These are phyloP conservation scores for Ambrosia hybrid DNA, from an alignment of 140 eudicot species.

Conservation along the genomic window DNA sequence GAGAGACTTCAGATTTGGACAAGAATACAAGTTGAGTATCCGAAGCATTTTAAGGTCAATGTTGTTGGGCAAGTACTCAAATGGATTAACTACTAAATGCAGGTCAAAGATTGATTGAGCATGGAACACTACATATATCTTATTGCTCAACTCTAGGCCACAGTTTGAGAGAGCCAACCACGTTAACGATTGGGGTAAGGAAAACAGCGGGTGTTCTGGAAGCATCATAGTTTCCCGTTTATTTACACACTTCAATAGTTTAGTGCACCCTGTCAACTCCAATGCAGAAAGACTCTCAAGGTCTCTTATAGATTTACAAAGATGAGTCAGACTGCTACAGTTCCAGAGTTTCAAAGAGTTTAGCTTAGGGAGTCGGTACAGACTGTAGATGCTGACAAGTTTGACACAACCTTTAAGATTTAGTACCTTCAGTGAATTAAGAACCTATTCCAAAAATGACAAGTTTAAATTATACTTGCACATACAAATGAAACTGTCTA, in stretches of 20 bases:
- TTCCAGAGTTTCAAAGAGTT: not conserved
- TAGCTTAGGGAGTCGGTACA: constrained; percentile 18
- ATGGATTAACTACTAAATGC: not conserved
- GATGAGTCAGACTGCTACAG: constrained; percentile 3
- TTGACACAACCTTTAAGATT: not conserved
- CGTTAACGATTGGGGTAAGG: constrained; percentile 6
- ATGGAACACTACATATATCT: not conserved
- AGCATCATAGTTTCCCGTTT: not conserved
- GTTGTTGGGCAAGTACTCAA: not conserved
- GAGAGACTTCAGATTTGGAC: constrained; percentile 10
- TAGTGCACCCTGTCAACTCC: not conserved
- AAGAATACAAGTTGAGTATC: not conserved
- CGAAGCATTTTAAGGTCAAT: constrained; percentile 20
- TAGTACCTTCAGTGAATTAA: constrained; percentile 11
- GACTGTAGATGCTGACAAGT: not conserved
- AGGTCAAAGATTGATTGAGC: not conserved
- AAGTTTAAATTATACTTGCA: not conserved
- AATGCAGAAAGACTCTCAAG: constrained; percentile 3
- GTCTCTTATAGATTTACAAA: constrained; percentile 13
- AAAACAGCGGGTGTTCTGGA: not conserved
- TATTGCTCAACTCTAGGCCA: not conserved
- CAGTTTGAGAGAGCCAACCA: not conserved
- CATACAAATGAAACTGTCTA: not conserved
- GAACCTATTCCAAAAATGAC: constrained; percentile 17
- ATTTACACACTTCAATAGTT: constrained; percentile 3